A percentile compares a stretch with the other conserved stretches of the same genome.
Evolutionary conservation across 2,329 filamentous ascomycete species (phyloP).

Genomic region (Lasiodiplodia sp.): DNA sequence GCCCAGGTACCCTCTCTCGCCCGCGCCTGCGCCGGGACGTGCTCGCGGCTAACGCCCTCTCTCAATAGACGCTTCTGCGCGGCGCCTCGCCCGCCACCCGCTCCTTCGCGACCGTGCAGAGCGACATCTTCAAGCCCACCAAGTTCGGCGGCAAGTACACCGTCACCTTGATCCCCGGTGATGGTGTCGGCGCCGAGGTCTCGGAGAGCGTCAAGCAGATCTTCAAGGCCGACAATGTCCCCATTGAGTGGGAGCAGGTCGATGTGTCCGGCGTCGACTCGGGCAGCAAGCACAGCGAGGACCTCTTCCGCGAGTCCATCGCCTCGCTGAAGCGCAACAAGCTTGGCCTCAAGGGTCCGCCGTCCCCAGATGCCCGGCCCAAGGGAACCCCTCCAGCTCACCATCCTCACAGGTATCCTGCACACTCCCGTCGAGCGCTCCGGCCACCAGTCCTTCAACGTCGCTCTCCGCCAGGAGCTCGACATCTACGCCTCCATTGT

Average conservation of each 20-base stretch:
- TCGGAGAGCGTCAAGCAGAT: constrained; percentile 98
- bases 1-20: constrained; percentile 51
- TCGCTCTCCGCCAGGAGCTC: constrained; percentile 97
- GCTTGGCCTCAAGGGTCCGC: constrained; percentile 87
- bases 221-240: constrained; percentile 99
- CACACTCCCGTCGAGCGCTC: constrained; percentile 97
- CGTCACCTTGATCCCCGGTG: constrained; percentile 94
- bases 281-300: constrained; percentile 86
- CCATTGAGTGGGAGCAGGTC: constrained; percentile 98
- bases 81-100: constrained; percentile 57
- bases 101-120: constrained; percentile 72
- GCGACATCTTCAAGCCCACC: constrained; percentile 98
- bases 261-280: constrained; percentile 91
- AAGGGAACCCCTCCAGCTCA: constrained; percentile 24
- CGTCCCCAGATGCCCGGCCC: not conserved
- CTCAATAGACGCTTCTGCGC: constrained; percentile 62
- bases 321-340: constrained; percentile 97
- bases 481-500: constrained; percentile 99
- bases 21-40: constrained; percentile 20
- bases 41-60: constrained; percentile 37
- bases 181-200: constrained; percentile 97
- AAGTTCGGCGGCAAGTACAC: constrained; percentile 99
- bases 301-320: constrained; percentile 94
- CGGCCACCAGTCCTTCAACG: constrained; percentile 99
- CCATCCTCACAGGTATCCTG: constrained; percentile 68